Percentiles rank a stretch among this genome's conserved stretches.
Conservation (phyloP, 1,139 yeast genomes). For the Pichia sp. region DNA sequence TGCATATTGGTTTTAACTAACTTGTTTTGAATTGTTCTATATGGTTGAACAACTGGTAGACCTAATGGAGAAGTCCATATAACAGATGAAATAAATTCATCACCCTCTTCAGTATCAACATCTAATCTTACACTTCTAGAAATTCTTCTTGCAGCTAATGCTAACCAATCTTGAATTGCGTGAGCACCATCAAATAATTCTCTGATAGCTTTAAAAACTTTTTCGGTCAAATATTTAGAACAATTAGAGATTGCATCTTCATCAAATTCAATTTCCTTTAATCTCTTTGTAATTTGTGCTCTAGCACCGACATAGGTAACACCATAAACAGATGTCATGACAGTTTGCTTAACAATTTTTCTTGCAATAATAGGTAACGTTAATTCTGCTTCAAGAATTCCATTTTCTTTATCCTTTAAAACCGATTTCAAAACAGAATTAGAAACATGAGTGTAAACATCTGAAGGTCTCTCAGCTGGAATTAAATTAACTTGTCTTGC, state of each 20-base stretch:
- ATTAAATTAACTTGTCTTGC: slow-evolving; percentile 85
- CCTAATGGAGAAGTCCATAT: slow-evolving; percentile 98
- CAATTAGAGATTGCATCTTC: slow-evolving; percentile 31
- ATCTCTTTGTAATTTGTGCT: slow-evolving; percentile 72
- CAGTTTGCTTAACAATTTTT: slow-evolving; percentile 92
- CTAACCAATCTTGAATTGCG: slow-evolving; percentile 93
- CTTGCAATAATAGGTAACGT: slow-evolving; percentile 65
- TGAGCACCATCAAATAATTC: slow-evolving; percentile 90
- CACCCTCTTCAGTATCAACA: slow-evolving; percentile 36
- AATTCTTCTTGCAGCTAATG: slow-evolving; percentile 75
- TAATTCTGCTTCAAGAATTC: slow-evolving; percentile 44
- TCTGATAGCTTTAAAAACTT: slow-evolving; percentile 78
- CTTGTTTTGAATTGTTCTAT: slow-evolving; percentile 59
- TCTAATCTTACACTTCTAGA: slow-evolving; percentile 73
- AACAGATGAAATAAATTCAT: slow-evolving; percentile 74
- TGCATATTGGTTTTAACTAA: slow-evolving; percentile 76
- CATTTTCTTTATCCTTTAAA: slow-evolving; percentile 46
- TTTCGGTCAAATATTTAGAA: slow-evolving; percentile 66
- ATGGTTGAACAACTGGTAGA: slow-evolving; percentile 93
- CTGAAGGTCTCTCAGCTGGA: slow-evolving; percentile 82
- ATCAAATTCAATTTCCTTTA: slow-evolving; percentile 38
- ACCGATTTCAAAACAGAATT: slow-evolving; percentile 59
- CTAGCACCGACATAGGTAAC: slow-evolving; percentile 94
- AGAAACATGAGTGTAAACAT: slow-evolving; percentile 83
- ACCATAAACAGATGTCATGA: slow-evolving; percentile 98